Conservation (phyloP, 345 rosid species). For the Linum lewisii region DNA sequence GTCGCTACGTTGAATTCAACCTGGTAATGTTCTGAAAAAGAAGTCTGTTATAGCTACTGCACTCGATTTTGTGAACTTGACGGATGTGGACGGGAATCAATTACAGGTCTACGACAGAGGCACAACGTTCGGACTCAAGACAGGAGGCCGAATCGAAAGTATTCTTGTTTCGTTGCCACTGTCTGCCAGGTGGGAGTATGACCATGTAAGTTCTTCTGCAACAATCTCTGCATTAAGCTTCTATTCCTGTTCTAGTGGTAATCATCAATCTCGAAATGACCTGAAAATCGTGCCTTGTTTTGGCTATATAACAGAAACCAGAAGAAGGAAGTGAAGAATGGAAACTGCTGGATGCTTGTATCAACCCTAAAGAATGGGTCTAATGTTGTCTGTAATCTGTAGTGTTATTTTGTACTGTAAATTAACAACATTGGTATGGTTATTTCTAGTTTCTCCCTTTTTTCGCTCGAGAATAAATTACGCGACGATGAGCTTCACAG, state of each 20-base stretch:
- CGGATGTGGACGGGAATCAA: neutral
- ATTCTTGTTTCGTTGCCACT: constrained; percentile 94
- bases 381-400: constrained; percentile 10
- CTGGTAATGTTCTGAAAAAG: constrained; percentile 36
- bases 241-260: neutral
- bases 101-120: constrained; percentile 89
- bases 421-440: neutral
- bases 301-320: constrained; percentile 51
- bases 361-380: constrained; percentile 94
- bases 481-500: neutral
- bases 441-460: neutral
- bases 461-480: neutral
- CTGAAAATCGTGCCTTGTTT: neutral
- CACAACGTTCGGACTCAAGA: constrained; percentile 93
- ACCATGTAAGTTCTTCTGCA: constrained; percentile 51
- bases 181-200: constrained; percentile 94
- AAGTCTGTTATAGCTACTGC: no score
- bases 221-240: neutral
- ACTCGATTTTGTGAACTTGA: neutral
- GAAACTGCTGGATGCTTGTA: constrained; percentile 93
- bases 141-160: constrained; percentile 95
- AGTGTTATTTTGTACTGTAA: neutral
- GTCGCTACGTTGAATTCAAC: constrained; percentile 95
- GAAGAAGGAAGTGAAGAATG: constrained; percentile 97
- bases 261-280: constrained; percentile 5